Evolutionary conservation across 2,329 filamentous ascomycete species (phyloP).

Genomic region (Fulvia fulva): DNA sequence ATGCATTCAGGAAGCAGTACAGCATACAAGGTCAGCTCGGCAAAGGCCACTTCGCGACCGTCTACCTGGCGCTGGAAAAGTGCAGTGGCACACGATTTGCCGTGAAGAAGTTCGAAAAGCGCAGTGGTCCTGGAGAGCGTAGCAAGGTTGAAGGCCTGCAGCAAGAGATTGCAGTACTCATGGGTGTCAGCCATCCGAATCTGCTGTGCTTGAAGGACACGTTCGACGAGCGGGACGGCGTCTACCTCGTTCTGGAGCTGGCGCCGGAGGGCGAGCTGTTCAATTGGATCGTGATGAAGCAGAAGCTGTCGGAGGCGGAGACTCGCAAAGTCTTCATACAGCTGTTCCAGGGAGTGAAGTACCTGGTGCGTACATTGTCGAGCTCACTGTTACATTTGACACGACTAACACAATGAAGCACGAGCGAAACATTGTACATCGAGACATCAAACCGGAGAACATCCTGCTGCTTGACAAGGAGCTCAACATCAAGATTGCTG

Average conservation of each 20-base stretch:
- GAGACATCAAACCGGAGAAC: constrained; percentile 97
- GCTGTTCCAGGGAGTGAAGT: constrained; percentile 90
- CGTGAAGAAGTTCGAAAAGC: constrained; percentile 91
- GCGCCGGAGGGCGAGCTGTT: constrained; percentile 92
- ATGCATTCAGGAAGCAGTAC: constrained; percentile 82
- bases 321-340: constrained; percentile 84
- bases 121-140: constrained; percentile 73
- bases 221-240: constrained; percentile 84
- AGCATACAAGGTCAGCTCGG: constrained; percentile 78
- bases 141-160: constrained; percentile 82
- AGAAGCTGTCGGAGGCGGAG: constrained; percentile 80
- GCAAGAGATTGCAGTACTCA: constrained; percentile 93
- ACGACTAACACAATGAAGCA: too few species aligned
- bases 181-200: constrained; percentile 94
- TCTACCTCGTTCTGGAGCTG: constrained; percentile 87
- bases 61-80: constrained; percentile 87
- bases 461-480: constrained; percentile 85
- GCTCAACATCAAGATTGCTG: constrained; percentile 83
- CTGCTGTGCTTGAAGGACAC: constrained; percentile 91
- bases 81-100: constrained; percentile 76
- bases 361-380: constrained; percentile 63
- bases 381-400: constrained; percentile 21
- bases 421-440: constrained; percentile 93
- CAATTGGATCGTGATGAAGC: constrained; percentile 87
- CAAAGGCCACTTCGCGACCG: constrained; percentile 92